Evolutionary conservation across 1,139 yeast genomes (phyloP), one percentile per base, ranked within the genome.

Genomic region (Yarrowia galli): DNA sequence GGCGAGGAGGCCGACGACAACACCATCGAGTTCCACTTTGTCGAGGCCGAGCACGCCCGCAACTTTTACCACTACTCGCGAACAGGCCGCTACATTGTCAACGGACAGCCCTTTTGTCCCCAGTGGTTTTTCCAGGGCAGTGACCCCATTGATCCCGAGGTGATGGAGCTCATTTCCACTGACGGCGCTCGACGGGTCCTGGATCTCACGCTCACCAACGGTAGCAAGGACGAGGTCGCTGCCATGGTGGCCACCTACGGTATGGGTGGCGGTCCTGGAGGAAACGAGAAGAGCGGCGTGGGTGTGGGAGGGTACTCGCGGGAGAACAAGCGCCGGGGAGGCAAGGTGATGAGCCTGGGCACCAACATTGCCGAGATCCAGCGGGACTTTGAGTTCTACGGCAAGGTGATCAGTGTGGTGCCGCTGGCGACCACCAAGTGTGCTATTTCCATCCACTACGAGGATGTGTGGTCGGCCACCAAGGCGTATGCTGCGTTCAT

Each of bases 21-120:
- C 32, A 43, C 68, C 12, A 64, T 73, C 12, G 54, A 70, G 20
- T 54, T 73, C 5, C 71, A 70, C 36, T 72, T 73, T 32, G 18
- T 70, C 16, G 45, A 68, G 36, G 68, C 53, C 18, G 40, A 51
- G 10, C 69, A 70, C 22, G 74, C 74, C 1, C 53, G 65, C 25
- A 38, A 36, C 10, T 73, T 72, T 53, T 54, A 67, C 22, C 46
- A 42, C 16, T 70, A 67, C 45, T 70, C 72, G 7, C 28, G 28
- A 7, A 36, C 58, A 8, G 69, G 71, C 1, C 67, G 67, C 32
- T 71, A 69, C 53, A 49, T 69, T 13, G 71, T 73, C 9, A 54
- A 64, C 36, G 75, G 75, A 0, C 43, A 61, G 38, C 66, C 54
- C 46, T 61, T 61, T n/a, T 46, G 56, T n/a, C 66, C 66, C 12